Conservation (phyloP, 805 yeast genomes). For the Metschnikowia kofuensis region DNA sequence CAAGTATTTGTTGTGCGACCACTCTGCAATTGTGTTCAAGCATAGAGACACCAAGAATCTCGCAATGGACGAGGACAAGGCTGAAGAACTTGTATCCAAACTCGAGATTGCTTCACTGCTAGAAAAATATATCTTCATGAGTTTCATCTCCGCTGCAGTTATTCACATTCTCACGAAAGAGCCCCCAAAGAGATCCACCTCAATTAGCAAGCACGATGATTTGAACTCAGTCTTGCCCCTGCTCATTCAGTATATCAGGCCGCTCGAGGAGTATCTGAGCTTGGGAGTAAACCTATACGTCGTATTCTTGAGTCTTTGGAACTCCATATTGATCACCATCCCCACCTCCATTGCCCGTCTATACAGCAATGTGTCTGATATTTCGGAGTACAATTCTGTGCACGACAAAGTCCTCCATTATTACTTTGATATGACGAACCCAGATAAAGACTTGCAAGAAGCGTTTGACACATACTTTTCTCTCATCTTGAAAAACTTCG, state of each 20-base stretch:
- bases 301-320: conserved; percentile 28
- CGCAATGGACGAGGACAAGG: conserved; percentile 19
- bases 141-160: conserved; percentile 42
- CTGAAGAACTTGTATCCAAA: conserved; percentile 27
- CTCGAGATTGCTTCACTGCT: conserved; percentile 25
- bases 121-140: conserved; percentile 27
- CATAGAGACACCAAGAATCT: conserved; percentile 11
- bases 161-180: conserved; percentile 27
- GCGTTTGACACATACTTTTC: conserved; percentile 14
- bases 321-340: conserved; percentile 18
- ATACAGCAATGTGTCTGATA: conserved; percentile 24
- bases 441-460: conserved; percentile 3
- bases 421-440: conserved; percentile 15
- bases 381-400: conserved; percentile 27
- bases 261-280: conserved; percentile 22
- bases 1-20: conserved; percentile 43
- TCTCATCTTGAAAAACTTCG: conserved; percentile 10
- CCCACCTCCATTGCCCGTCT: conserved; percentile 20
- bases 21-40: conserved; percentile 30
- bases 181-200: conserved; percentile 15
- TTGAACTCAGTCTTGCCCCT: conserved; percentile 18
- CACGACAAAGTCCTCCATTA: conserved; percentile 23
- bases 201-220: conserved; percentile 15
- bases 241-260: conserved; percentile 24
- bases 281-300: conserved; percentile 17